Evolutionary conservation across 75 land plant species (phyloP).

Genomic region (Cryptomeria japonica): DNA sequence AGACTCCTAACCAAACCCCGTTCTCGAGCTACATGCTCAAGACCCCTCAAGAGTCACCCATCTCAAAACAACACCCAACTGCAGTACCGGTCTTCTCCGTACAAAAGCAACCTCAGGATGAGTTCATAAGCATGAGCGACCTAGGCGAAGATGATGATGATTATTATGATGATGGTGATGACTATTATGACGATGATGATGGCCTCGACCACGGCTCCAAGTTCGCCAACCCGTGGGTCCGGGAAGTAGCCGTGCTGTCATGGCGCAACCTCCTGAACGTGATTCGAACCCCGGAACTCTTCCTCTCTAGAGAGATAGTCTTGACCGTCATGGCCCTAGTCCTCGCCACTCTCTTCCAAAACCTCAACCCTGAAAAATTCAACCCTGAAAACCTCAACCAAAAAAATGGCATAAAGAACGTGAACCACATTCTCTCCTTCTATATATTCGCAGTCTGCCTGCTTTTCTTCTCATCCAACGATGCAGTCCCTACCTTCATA

Average conservation of each 20-base stretch:
- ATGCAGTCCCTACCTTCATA: slow-evolving; percentile 65
- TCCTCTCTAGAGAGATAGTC: slow-evolving; percentile 53
- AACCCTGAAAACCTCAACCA: not conserved
- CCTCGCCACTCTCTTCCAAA: slow-evolving; percentile 44
- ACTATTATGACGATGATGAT: not conserved
- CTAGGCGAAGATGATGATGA: slow-evolving; percentile 19
- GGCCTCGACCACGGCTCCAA: slow-evolving; percentile 16
- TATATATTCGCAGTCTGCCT: slow-evolving; percentile 59
- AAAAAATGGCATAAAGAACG: slow-evolving; percentile 13
- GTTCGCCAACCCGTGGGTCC: slow-evolving; percentile 64
- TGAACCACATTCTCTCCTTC: slow-evolving; percentile 50
- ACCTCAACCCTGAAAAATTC: too few relatives aligned
- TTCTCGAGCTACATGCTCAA: not conserved
- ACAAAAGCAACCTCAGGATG: not conserved
- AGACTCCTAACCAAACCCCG: slow-evolving; percentile 28
- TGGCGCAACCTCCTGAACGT: slow-evolving; percentile 51
- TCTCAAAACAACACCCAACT: not conserved
- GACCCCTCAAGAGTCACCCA: not conserved
- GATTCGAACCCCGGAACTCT: slow-evolving; percentile 61
- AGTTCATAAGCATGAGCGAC: slow-evolving; percentile 8
- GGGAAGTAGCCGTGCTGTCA: slow-evolving; percentile 51
- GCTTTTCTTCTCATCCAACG: slow-evolving; percentile 60
- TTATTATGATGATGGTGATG: too few relatives aligned
- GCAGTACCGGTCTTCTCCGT: slow-evolving; percentile 12
- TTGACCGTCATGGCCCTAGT: slow-evolving; percentile 48